Evolutionary conservation across 345 rosid species (phyloP), one percentile per base, ranked within the genome.

Genomic region (Euphorbia lathyris): DNA sequence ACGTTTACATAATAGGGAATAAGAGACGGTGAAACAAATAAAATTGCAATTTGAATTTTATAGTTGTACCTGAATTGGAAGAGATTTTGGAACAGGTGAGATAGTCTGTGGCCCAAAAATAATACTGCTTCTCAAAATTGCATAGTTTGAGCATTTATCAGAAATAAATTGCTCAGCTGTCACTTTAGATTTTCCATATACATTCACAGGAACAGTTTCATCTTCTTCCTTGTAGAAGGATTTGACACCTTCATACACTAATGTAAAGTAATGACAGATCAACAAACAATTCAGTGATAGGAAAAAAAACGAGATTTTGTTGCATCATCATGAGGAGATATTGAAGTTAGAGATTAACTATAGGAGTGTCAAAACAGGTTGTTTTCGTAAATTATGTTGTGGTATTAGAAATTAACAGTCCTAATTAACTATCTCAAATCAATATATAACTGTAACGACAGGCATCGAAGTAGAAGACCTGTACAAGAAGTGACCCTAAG

Each of bases 201-300:
- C 85, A 74, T 91, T 93, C 66, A 91, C 90, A 1, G 98, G 88
- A 76, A 51, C 51, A 76, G 86, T 80, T 70, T 87, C 87, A 30
- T 94, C 95, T 69, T 88, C 96, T 85, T 94, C 98, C 86, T 89
- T 88, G 85, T 94, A 94, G 68, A 89, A 91, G 47, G 93, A 85
- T 76, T 94, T 94, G 63, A 83, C 80, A 43, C 97, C 98, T 83
- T 87, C 78, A 69, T 94, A 94, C 72, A 94, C 98, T 91, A 84
- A 69, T 6, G 51, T 9, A 55, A 67, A 36, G 26, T 23, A 65
- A 34, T 32, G 34, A 20, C 12, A 27, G 45, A 40, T 19, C 9
- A 53, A 25, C 10, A n/a, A 2, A 10, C 7, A 9, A 6, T 19
- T 45, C 29, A 45, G 22, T 45, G 11, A 26, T 11, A 62, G 27